phyloP scores from a whole-genome alignment of 2,329 filamentous ascomycete species.

The Pseudogymnoascus sp. region DNA sequence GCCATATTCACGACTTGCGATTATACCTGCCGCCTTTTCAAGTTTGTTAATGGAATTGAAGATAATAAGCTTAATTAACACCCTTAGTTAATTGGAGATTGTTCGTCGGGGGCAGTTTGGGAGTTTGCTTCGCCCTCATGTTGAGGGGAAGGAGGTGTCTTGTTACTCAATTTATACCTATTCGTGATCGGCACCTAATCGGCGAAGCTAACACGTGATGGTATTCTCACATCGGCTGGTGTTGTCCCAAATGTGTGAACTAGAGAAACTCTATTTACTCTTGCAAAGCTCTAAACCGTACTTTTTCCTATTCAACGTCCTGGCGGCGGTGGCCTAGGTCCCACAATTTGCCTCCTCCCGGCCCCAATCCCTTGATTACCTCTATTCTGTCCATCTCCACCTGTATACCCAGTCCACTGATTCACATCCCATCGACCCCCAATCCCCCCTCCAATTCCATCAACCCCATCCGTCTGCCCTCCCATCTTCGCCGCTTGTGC shows the following conservation, averaged over 20 bases:
- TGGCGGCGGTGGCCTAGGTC: slow-evolving; percentile 56
- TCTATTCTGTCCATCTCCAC: slow-evolving; percentile 66
- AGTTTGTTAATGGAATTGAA: background rate
- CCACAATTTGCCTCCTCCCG: slow-evolving; percentile 69
- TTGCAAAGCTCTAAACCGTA: background rate
- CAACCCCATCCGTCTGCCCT: slow-evolving; percentile 40
- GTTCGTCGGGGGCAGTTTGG: background rate
- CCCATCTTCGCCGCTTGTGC: slow-evolving; percentile 44
- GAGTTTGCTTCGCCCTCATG: background rate
- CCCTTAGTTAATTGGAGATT: background rate
- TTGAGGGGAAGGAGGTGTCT: background rate
- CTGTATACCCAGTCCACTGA: slow-evolving; percentile 67
- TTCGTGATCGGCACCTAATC: slow-evolving; percentile 1
- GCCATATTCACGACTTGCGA: background rate
- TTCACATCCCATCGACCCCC: slow-evolving; percentile 66
- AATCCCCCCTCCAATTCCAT: slow-evolving; percentile 58
- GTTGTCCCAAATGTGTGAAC: background rate
- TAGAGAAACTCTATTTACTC: background rate
- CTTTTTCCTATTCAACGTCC: slow-evolving; percentile 20
- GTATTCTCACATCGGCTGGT: background rate
- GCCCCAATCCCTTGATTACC: slow-evolving; percentile 59
- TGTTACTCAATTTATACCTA: background rate
- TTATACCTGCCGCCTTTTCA: background rate
- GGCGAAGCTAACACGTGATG: background rate
- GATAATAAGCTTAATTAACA: background rate